phyloP scores from a whole-genome alignment of 495 filamentous ascomycete genomes.

The Neurospora sp. region DNA sequence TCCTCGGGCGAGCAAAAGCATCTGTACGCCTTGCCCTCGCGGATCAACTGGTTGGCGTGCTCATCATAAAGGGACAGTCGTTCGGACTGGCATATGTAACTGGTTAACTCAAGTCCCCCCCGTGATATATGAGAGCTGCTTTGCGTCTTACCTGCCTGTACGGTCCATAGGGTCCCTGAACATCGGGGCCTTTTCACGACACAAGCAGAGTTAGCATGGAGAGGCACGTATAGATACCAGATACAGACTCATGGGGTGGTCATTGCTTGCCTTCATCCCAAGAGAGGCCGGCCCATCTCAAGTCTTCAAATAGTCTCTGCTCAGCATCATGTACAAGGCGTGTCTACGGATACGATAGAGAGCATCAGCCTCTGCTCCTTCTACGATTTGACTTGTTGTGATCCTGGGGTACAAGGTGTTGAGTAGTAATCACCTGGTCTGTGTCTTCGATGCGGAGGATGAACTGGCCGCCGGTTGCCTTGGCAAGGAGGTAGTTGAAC shows the following conservation, averaged over 20 bases:
- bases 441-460: constrained; percentile 90
- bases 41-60: constrained; percentile 61
- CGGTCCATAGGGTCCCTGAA: constrained; percentile 70
- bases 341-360: constrained; percentile 8
- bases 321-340: constrained; percentile 63
- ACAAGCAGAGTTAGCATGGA: neutral
- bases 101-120: neutral
- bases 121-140: neutral
- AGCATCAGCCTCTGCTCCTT: constrained; percentile 8
- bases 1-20: constrained; percentile 82
- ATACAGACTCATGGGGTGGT: constrained; percentile 13
- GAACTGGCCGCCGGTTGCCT: constrained; percentile 85
- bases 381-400: neutral
- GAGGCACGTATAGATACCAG: neutral
- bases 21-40: constrained; percentile 68
- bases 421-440: constrained; percentile 56
- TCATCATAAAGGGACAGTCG: constrained; percentile 61
- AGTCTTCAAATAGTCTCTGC: constrained; percentile 59
- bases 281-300: constrained; percentile 78
- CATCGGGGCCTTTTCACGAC: constrained; percentile 52
- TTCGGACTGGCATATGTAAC: constrained; percentile 52
- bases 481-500: constrained; percentile 85
- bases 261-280: constrained; percentile 74
- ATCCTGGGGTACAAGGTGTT: neutral
- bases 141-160: constrained; percentile 64